Conservation (phyloP, 495 filamentous ascomycete genomes). For the Glarea lozoyensis region DNA sequence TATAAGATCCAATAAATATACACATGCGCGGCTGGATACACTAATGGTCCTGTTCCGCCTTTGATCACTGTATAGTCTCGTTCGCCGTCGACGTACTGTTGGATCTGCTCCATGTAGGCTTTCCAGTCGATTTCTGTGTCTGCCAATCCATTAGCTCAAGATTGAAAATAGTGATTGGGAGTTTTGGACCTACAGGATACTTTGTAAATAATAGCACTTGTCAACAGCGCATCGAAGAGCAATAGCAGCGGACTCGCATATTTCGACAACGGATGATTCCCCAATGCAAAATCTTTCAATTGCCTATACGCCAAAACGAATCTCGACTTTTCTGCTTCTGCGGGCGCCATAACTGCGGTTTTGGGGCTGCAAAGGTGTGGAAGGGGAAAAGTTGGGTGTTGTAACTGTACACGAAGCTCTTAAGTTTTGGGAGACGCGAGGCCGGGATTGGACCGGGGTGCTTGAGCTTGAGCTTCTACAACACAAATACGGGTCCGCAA, state of each 20-base stretch:
- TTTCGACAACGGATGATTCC: slow-evolving; percentile 14
- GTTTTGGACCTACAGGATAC: slow-evolving; percentile 62
- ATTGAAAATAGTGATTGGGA: background rate
- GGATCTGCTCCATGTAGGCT: slow-evolving; percentile 91
- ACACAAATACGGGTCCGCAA: background rate
- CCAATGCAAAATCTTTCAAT: slow-evolving; percentile 11
- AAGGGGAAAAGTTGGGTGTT: background rate
- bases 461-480: background rate
- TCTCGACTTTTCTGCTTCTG: slow-evolving; percentile 1
- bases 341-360: background rate
- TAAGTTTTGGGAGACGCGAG: background rate
- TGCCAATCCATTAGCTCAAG: slow-evolving; percentile 25
- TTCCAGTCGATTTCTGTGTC: slow-evolving; percentile 98
- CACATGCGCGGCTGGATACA: slow-evolving; percentile 90
- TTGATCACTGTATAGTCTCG: slow-evolving; percentile 78
- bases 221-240: slow-evolving; percentile 64
- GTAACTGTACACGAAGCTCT: background rate
- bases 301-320: slow-evolving; percentile 6
- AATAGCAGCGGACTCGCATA: slow-evolving; percentile 49
- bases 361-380: background rate
- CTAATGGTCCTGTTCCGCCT: slow-evolving; percentile 84
- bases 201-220: slow-evolving; percentile 68
- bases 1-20: slow-evolving; percentile 81
- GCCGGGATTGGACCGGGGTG: background rate
- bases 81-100: slow-evolving; percentile 72